These are phyloP conservation scores for Bruguiera parviflora DNA, from an alignment of 345 rosid genomes.

Conservation along the genomic window DNA sequence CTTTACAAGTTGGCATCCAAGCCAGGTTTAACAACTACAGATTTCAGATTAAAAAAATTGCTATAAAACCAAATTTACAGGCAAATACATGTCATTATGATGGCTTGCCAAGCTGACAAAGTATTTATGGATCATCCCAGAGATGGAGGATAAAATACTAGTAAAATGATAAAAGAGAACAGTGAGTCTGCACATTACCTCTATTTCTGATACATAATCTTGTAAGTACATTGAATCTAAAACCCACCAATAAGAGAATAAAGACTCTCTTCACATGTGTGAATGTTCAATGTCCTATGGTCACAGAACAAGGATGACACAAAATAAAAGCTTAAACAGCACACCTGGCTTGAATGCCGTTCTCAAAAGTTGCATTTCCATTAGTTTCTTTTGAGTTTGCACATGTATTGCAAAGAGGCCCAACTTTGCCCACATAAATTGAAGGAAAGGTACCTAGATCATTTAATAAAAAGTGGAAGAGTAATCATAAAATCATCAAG, in stretches of 20 bases:
- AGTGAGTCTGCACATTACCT: too few species aligned
- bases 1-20: too few species aligned
- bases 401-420: slow-evolving; percentile 74
- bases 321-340: slow-evolving; percentile 11
- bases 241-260: too few species aligned
- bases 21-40: too few species aligned
- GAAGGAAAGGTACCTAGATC: slow-evolving; percentile 57
- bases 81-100: too few species aligned
- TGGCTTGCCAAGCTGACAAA: not conserved
- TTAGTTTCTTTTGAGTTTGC: slow-evolving; percentile 47
- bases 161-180: not conserved
- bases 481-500: slow-evolving; percentile 9
- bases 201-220: too few species aligned
- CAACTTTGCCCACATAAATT: slow-evolving; percentile 60
- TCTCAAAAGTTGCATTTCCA: slow-evolving; percentile 29
- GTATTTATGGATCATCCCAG: not conserved
- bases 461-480: slow-evolving; percentile 15
- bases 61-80: too few species aligned
- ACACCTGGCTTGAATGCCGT: slow-evolving; percentile 41
- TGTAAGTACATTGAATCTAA: too few species aligned
- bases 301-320: slow-evolving; percentile 9
- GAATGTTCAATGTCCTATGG: too few species aligned
- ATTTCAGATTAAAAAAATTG: too few species aligned
- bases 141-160: not conserved
- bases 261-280: too few species aligned